Evolutionary conservation across 768 basidiomycete genomes (phyloP).

Genomic region (Termitomyces sp.): DNA sequence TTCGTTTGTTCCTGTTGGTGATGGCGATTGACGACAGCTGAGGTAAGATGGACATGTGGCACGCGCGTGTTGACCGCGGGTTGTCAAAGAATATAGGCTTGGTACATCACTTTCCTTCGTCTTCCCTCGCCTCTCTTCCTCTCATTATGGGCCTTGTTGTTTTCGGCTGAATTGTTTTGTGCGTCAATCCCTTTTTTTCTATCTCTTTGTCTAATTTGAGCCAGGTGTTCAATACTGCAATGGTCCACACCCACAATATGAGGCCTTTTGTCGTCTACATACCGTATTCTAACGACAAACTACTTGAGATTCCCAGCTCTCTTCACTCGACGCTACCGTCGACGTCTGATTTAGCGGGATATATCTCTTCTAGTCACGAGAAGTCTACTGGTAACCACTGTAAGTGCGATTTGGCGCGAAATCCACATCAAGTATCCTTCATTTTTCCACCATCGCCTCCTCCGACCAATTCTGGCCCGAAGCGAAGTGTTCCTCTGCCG

Average conservation of each 20-base stretch:
- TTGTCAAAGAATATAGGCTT: slow-evolving; percentile 13
- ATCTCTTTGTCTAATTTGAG: slow-evolving; percentile 9
- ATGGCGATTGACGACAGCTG: slow-evolving; percentile 13
- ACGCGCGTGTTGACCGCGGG: slow-evolving; percentile 14
- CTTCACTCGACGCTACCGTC: background rate
- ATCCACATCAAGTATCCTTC: background rate
- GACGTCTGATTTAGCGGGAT: slow-evolving; percentile 10
- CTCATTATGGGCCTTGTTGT: slow-evolving; percentile 7
- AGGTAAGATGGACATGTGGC: slow-evolving; percentile 19
- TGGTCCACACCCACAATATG: slow-evolving; percentile 10
- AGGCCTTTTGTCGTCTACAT: slow-evolving; percentile 1
- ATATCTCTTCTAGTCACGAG: slow-evolving; percentile 5
- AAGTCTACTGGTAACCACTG: background rate
- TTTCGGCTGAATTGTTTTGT: slow-evolving; percentile 14
- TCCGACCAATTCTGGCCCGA: slow-evolving; percentile 19
- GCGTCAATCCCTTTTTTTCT: slow-evolving; percentile 2
- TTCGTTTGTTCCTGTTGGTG: slow-evolving; percentile 12
- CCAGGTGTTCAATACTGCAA: slow-evolving; percentile 10
- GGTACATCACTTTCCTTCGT: slow-evolving; percentile 8
- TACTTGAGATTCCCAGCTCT: background rate
- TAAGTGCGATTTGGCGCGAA: background rate
- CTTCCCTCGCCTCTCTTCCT: slow-evolving; percentile 1
- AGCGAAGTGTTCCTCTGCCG: slow-evolving; percentile 21
- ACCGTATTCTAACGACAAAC: slow-evolving; percentile 1
- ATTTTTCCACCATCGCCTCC: slow-evolving; percentile 20